Base-by-base conservation (phyloP, 768 basidiomycete genomes). In the Leccinum incarnatum region DNA sequence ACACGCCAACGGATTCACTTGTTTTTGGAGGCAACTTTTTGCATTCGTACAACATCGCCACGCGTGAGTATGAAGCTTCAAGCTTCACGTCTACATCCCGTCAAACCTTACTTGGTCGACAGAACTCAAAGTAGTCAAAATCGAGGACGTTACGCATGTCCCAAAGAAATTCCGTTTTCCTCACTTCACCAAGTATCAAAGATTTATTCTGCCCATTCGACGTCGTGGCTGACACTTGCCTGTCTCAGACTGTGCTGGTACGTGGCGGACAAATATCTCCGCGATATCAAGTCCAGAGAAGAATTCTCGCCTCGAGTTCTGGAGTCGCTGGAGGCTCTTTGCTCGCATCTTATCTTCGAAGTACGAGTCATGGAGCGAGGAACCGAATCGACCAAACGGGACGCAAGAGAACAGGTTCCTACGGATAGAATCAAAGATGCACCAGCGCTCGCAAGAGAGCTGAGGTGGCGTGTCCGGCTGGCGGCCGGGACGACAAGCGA, bases 1-100 rank as follows among this genome's bases (percentile, higher is more conserved):
- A 92, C 73, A 98, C 97, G 0, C 96, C 96, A 0, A 74, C 81
- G 32, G 95, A 99, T 70, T 89, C 95, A 4, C 78, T 99, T 45
- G 97, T 99, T 1, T 96, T 98, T 67, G 96, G 96, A 1, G 96
- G 96, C 40, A 99, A 99, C 73, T 99, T 98, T 71, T 72, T 99
- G 52, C 96, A 99, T 74, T 95, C 94, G 8, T 94, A 89, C 72
- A 87, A 93, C 65, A 84, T 96, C 47, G 79, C 81, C 1, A 93
- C 88, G 3, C 95, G 95, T 95, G 73, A 63, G 91, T 74, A 3
- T 17, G 5, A 54, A 30, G 32, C 27, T 17, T 30, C 10, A 37
- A 34, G 42, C 23, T n/a, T 34, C 10, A 37, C 29, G 19, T 7
- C 7, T 17, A 9, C 21, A 64, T 56, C 51, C 51, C 58, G 25